phyloP scores from a whole-genome alignment of 2,329 filamentous ascomycete species.

The Cryphonectria japonica region DNA sequence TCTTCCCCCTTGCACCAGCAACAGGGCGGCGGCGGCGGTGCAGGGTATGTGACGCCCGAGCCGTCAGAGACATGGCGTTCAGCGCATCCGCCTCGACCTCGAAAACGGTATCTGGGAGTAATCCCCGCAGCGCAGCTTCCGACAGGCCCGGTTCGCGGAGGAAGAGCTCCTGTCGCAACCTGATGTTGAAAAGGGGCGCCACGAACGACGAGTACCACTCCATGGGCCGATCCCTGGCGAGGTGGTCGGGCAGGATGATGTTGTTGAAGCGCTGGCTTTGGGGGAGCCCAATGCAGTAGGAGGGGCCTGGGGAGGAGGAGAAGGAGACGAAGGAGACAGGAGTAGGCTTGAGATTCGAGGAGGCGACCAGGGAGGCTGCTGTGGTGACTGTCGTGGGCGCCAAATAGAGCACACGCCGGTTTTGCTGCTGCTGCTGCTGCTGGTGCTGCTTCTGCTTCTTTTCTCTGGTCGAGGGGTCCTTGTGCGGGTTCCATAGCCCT shows the following conservation, averaged over 20 bases:
- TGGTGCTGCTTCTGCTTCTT: slow-evolving; percentile 17
- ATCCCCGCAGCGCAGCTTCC: slow-evolving; percentile 4
- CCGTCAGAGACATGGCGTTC: slow-evolving; percentile 42
- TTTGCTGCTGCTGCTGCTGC: slow-evolving; percentile 40
- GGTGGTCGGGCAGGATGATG: slow-evolving; percentile 39
- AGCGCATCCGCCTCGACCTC: slow-evolving; percentile 46
- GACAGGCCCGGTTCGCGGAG: slow-evolving; percentile 20
- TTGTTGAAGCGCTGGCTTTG: slow-evolving; percentile 46
- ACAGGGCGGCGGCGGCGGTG: slow-evolving; percentile 32
- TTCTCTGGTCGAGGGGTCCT: slow-evolving; percentile 30
- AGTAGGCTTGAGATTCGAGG: slow-evolving; percentile 35
- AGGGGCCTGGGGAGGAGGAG: slow-evolving; percentile 36
- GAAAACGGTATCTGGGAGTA: slow-evolving; percentile 36
- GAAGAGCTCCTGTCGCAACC: slow-evolving; percentile 46
- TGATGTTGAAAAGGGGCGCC: slow-evolving; percentile 43
- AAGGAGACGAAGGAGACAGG: no score
- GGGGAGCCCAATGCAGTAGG: slow-evolving; percentile 38
- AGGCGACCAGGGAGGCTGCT: slow-evolving; percentile 44
- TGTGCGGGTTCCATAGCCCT: neutral
- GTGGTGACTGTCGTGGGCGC: slow-evolving; percentile 39
- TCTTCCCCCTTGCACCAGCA: slow-evolving; percentile 22
- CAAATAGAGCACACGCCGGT: slow-evolving; percentile 39
- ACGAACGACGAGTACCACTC: slow-evolving; percentile 45
- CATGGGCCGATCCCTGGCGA: slow-evolving; percentile 41
- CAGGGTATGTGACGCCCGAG: slow-evolving; percentile 42